These are phyloP conservation scores for Euptelea pleiosperma DNA, from an alignment of 164 flowering plant genomes.

Conservation along the genomic window DNA sequence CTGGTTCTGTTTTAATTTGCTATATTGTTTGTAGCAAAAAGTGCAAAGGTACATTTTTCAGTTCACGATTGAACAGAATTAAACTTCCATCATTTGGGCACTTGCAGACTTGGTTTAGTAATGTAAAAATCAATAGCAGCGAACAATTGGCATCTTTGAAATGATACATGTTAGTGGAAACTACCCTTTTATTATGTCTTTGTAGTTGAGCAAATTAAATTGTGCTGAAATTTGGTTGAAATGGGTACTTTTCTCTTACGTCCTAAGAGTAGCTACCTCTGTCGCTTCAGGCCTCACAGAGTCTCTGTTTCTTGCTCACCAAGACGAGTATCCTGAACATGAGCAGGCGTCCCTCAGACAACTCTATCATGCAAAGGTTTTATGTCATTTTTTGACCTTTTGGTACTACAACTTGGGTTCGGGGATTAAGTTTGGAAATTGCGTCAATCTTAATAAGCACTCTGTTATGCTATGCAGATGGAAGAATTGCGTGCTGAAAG, in stretches of 20 bases:
- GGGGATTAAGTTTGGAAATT: slow-evolving; percentile 3
- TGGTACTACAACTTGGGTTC: background rate
- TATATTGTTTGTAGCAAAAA: too few relatives aligned
- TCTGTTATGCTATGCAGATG: slow-evolving; percentile 42
- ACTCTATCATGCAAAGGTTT: slow-evolving; percentile 82
- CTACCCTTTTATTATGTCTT: background rate
- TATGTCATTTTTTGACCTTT: background rate
- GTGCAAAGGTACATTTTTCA: too few relatives aligned
- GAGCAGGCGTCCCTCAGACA: slow-evolving; percentile 83
- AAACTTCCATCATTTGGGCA: too few relatives aligned
- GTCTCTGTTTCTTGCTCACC: slow-evolving; percentile 72
- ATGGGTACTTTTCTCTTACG: background rate
- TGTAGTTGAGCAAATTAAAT: too few relatives aligned
- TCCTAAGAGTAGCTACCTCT: background rate
- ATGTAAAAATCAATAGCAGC: too few relatives aligned
- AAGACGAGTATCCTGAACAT: slow-evolving; percentile 83
- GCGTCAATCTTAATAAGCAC: background rate
- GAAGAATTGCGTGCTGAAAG: slow-evolving; percentile 78
- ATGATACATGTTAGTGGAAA: too few relatives aligned
- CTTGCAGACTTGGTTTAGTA: too few relatives aligned
- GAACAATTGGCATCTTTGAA: too few relatives aligned
- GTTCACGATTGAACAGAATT: too few relatives aligned
- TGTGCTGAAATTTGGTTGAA: too few relatives aligned
- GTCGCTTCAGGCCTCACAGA: slow-evolving; percentile 71
- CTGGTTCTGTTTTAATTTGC: too few relatives aligned